A percentile compares a stretch with the other conserved stretches of the same genome.
phyloP scores from a whole-genome alignment of 306 rosid species.

The Fragaria nilgerrensis region DNA sequence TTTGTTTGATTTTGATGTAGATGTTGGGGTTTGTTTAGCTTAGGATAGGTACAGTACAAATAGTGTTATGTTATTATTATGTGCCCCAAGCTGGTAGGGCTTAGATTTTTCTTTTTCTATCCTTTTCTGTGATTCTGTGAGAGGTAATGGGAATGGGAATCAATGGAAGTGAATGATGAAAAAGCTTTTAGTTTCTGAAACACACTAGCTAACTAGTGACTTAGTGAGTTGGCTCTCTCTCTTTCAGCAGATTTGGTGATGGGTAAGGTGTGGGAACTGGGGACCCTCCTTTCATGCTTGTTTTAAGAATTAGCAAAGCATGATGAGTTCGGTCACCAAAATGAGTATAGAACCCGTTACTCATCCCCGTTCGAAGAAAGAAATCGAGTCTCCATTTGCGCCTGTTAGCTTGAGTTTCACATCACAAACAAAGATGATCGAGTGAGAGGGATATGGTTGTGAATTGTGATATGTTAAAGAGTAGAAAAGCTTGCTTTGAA shows the following conservation, averaged over 20 bases:
- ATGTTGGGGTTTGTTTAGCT: background rate
- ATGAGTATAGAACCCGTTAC: background rate
- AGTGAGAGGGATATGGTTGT: conserved; percentile 2
- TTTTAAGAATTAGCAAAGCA: background rate
- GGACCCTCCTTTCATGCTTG: conserved; percentile 25
- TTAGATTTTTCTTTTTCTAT: background rate
- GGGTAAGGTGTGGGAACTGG: background rate
- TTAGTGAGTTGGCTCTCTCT: conserved; percentile 15
- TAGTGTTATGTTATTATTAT: background rate
- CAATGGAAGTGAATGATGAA: conserved; percentile 26
- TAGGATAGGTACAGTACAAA: background rate
- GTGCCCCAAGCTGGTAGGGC: conserved; percentile 8
- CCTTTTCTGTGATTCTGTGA: background rate
- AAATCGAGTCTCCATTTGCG: background rate
- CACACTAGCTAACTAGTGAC: conserved; percentile 6
- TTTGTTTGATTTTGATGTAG: background rate
- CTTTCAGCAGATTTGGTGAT: conserved; percentile 37
- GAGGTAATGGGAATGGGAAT: conserved; percentile 23
- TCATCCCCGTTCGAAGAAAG: background rate
- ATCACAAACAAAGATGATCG: background rate
- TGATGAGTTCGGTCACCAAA: conserved; percentile 4
- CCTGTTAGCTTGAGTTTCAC: conserved; percentile 16
- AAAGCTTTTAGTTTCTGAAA: conserved; percentile 12
- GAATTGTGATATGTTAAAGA: background rate
- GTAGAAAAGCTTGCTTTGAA: background rate